Base-by-base conservation (phyloP, 306 rosid genomes). In the Parietaria judaica region DNA sequence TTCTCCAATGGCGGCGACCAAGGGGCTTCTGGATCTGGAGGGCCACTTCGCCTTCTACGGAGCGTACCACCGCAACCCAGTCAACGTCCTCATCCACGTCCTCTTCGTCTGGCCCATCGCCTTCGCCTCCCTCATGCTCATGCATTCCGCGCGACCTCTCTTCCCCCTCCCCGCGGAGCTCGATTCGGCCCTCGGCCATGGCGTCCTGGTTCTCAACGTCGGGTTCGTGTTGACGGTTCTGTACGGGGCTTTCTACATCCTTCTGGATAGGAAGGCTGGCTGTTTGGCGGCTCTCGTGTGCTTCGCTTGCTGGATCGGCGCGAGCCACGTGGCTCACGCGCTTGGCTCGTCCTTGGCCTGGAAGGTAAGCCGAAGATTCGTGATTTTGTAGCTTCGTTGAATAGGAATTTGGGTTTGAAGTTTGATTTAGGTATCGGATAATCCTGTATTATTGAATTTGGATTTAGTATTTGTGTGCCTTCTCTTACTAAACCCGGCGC, bases 31-130 rank as follows among this genome's bases (percentile, higher is more conserved):
- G 14, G 90, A 92, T 79, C 82, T 92, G 56, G 96, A 92, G 73
- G 80, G 57, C 73, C 92, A 88, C 60, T 92, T 88, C 62, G 88
- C 95, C 36, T 92, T 92, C 81, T 86, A 92, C 56, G 95, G 95
- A 6, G 92, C 96, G 0, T 82, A 92, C 46, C 98, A 92, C 72
- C 82, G 85, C 73, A 88, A 92, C 84, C 88, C 79, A 2, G 10
- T 74, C 6, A 88, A 92, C 70, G 67, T 88, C 5, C 11, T 56
- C 12, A 80, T 92, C 11, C 98, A 92, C 78, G 64, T 69, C 12
- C 0, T 86, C 9, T 79, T 88, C 51, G 94, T 88, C 0, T 92
- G 98, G 98, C 98, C 98, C 0, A 80, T 86, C 37, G 35, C 89
- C 11, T 88, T 92, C 76, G 72, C 90, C 1, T 0, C 72, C 11